Evolutionary conservation across 345 rosid species (phyloP), one percentile per base, ranked within the genome.

Genomic region (Atalantia buxifolia): DNA sequence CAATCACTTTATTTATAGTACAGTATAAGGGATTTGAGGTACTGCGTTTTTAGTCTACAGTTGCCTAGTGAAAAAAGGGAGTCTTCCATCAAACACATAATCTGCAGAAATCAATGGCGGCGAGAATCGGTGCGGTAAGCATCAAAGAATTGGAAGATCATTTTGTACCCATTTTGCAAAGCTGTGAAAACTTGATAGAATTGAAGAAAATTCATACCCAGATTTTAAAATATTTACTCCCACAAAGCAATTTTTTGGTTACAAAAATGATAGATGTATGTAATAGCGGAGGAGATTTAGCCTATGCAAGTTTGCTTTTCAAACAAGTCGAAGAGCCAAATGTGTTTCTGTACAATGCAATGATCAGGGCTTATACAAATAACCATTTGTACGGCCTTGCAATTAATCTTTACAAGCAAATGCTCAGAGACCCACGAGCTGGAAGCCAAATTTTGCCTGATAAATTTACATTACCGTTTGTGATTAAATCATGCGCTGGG

Each of bases 211-310:
- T 80, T 53, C 89, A 91, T 69, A 85, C 87, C 42, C 81, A 48
- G 71, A 67, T 89, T 61, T 69, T 87, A 72, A 66, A 69, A 33
- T 78, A 81, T 78, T 86, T 88, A 13, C 81, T 93, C 25, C 82
- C 86, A 5, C 88, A 85, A 78, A 89, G 91, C 86, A 86, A 76
- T 81, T 89, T 86, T 71, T 62, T 84, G 75, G 79, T 81, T 56
- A 89, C 92, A 21, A 87, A 88, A 84, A 87, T 88, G 90, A 82
- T 90, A 42, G 89, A 86, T 72, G 72, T 57, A 42, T 88, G 92
- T 69, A 88, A 82, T 56, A 75, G 60, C 6, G 33, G 63, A 6
- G 80, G 84, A n/a, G 90, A 86, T 66, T 74, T 87, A 65, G 77
- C 71, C 7, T 90, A 90, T 59, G 85, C 88, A 33, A 69, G 72